Conservation (phyloP, 352 stramenopile species). For the Phytophthora chlamydospora region DNA sequence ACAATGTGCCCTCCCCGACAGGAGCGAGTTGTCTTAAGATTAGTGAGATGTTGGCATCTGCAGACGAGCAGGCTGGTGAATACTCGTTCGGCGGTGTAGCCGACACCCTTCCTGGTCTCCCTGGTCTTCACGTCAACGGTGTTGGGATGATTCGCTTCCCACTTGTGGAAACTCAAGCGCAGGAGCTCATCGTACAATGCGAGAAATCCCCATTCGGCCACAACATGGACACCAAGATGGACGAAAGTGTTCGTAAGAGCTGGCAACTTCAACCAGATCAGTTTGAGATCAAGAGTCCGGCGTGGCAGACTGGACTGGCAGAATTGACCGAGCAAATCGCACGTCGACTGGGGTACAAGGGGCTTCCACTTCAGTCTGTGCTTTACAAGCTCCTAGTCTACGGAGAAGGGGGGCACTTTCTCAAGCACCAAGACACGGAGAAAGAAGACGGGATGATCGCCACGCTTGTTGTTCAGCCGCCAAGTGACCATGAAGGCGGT, state of each 20-base stretch:
- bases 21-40: slow-evolving; percentile 3
- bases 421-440: slow-evolving; percentile 50
- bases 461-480: slow-evolving; percentile 44
- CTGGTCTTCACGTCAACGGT: slow-evolving; percentile 10
- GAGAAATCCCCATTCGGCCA: slow-evolving; percentile 27
- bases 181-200: slow-evolving; percentile 3
- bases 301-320: slow-evolving; percentile 3
- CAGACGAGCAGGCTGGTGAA: neutral
- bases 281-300: neutral
- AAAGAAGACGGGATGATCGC: slow-evolving; percentile 53
- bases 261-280: slow-evolving; percentile 2
- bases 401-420: slow-evolving; percentile 42
- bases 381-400: slow-evolving; percentile 56
- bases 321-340: slow-evolving; percentile 11
- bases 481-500: slow-evolving; percentile 14
- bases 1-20: neutral
- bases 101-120: neutral
- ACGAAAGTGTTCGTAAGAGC: slow-evolving; percentile 15
- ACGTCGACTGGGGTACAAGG: slow-evolving; percentile 9
- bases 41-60: slow-evolving; percentile 4
- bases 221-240: slow-evolving; percentile 6
- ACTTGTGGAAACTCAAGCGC: neutral
- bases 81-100: slow-evolving; percentile 13
- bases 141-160: slow-evolving; percentile 14
- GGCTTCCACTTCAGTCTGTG: slow-evolving; percentile 8